Evolutionary conservation across 495 filamentous ascomycete genomes (phyloP), one percentile per base, ranked within the genome.

Genomic region (Aspergillus cristatus): DNA sequence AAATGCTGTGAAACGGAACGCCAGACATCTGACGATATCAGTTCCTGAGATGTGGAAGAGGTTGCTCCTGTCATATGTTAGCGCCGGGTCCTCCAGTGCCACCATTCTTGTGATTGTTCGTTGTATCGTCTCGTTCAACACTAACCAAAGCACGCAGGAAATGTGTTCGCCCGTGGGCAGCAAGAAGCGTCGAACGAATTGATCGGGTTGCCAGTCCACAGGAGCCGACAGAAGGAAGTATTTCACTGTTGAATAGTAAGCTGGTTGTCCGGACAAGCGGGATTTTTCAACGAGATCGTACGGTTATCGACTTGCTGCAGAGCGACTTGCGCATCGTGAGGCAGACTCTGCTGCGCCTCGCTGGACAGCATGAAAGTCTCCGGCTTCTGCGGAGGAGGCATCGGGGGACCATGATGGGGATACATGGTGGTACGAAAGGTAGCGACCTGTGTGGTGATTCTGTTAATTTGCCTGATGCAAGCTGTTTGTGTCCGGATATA

Each of bases 11-110:
- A 98, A 98, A 54, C 91, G 79, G 68, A 98, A 98, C 15, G 93
- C 91, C 24, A 98, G 79, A 51, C 93, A 97, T 76, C 93, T 79
- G 35, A 98, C 91, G 51, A 98, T 98, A 62, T 98, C 91, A 45
- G 91, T 98, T 44, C 91, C 91, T 22, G 91, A 96, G 49, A 98
- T 93, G 67, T 98, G 93, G 62, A 97, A 98, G 48, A 98, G 84
- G 57, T 95, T 97, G 68, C 86, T 96, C 86, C 84, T 89, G 48
- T 28, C 30, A 25, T 20, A 16, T 24, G 41, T 38, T 42, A 47
- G 47, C 50, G n/a, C 34, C 17, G 22, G 32, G 33, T 18, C 31
- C 28, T 38, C 20, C 20, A 24, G 4, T 28, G 22, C 28, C 32
- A 30, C 18, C 24, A 26, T 18, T 31, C 33, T 43, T 24, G 15